These are phyloP conservation scores for Byssoonygena ceratinophila DNA, from an alignment of 2,329 filamentous ascomycete genomes.

Conservation along the genomic window DNA sequence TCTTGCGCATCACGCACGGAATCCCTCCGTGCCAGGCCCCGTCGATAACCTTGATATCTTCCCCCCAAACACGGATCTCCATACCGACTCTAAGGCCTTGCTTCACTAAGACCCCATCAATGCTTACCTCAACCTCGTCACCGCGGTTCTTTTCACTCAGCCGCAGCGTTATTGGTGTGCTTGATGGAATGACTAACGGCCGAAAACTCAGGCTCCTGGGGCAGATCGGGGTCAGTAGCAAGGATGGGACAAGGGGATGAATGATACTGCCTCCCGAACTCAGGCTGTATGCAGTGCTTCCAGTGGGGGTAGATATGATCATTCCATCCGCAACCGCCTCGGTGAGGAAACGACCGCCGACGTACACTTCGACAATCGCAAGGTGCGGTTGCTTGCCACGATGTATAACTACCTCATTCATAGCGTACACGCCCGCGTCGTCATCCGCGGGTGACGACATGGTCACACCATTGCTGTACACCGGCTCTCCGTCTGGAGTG, in stretches of 20 bases:
- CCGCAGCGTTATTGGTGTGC: constrained; percentile 52
- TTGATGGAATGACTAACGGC: constrained; percentile 72
- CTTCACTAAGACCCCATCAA: constrained; percentile 60
- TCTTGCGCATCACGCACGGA: constrained; percentile 71
- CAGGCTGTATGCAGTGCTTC: constrained; percentile 91
- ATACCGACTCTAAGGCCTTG: constrained; percentile 60
- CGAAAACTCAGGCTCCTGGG: constrained; percentile 85
- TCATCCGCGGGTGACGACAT: constrained; percentile 27
- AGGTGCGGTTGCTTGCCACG: constrained; percentile 82
- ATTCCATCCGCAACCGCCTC: constrained; percentile 93
- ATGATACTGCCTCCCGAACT: constrained; percentile 87
- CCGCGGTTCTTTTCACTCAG: constrained; percentile 72
- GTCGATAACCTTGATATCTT: constrained; percentile 52
- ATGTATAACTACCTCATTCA: constrained; percentile 93
- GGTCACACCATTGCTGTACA: constrained; percentile 24
- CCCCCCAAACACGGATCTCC: constrained; percentile 81
- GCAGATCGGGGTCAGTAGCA: constrained; percentile 89
- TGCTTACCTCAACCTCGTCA: constrained; percentile 65
- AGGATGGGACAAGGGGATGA: constrained; percentile 77
- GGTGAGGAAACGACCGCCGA: constrained; percentile 80
- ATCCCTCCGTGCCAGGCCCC: constrained; percentile 65
- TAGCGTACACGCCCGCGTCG: constrained; percentile 52
- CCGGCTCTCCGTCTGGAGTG: constrained; percentile 49
- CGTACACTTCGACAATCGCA: constrained; percentile 80
- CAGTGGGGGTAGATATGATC: constrained; percentile 85